These are phyloP conservation scores for Fusarium humuli DNA, from an alignment of 2,329 filamentous ascomycete species.

Conservation along the genomic window DNA sequence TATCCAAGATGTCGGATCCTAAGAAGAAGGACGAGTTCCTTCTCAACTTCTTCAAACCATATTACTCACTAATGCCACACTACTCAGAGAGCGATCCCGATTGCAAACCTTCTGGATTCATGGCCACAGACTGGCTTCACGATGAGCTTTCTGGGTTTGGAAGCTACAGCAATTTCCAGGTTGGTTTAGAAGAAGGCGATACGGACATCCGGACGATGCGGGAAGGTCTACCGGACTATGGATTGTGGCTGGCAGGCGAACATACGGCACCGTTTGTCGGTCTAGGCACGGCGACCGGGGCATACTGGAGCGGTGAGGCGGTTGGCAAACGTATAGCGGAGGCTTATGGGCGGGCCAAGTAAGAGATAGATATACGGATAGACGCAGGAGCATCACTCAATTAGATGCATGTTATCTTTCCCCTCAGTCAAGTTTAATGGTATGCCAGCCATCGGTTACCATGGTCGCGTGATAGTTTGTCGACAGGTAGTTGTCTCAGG, in stretches of 20 bases:
- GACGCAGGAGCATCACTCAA: neutral
- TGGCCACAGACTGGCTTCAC: constrained; percentile 81
- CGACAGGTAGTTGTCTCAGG: constrained; percentile 14
- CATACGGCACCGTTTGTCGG: constrained; percentile 92
- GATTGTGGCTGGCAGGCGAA: constrained; percentile 89
- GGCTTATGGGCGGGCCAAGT: constrained; percentile 58
- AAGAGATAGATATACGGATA: constrained; percentile 15
- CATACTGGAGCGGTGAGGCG: constrained; percentile 90
- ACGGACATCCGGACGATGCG: constrained; percentile 75
- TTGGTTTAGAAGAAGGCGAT: constrained; percentile 77
- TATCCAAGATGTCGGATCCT: constrained; percentile 57
- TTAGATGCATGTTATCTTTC: neutral
- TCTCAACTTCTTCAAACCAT: constrained; percentile 77
- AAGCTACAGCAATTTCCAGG: constrained; percentile 87
- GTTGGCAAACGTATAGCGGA: constrained; percentile 74
- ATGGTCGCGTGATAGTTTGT: constrained; percentile 39
- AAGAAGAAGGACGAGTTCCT: constrained; percentile 66
- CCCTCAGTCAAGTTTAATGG: neutral
- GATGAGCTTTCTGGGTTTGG: constrained; percentile 85
- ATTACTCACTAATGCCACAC: constrained; percentile 79
- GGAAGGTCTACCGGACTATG: constrained; percentile 71
- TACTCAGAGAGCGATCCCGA: constrained; percentile 65
- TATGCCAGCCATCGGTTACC: neutral
- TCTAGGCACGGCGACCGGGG: constrained; percentile 87
- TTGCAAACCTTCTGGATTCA: constrained; percentile 71